A percentile compares a stretch with the other conserved stretches of the same genome.
These are phyloP conservation scores for Nannizzia gypsea DNA, from an alignment of 2,329 filamentous ascomycete species.

Conservation along the genomic window DNA sequence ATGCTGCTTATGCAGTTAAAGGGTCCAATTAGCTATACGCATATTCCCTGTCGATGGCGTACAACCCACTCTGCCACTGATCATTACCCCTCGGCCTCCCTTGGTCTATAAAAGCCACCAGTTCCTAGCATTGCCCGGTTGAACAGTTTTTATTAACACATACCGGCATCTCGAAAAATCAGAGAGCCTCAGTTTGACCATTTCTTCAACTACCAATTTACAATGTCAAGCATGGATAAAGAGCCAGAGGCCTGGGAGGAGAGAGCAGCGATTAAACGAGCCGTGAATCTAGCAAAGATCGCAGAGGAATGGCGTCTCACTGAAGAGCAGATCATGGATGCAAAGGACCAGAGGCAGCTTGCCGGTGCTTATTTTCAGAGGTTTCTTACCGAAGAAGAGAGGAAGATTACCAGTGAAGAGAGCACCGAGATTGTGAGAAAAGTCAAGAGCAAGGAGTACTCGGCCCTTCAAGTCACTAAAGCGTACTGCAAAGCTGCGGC, in stretches of 20 bases:
- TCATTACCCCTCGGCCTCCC: not conserved
- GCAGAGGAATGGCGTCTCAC: slow-evolving; percentile 10
- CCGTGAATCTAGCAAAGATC: slow-evolving; percentile 4
- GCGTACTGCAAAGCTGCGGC: slow-evolving; percentile 11
- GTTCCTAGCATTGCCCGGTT: not conserved
- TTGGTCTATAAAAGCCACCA: not conserved
- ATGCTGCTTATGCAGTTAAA: too few relatives aligned
- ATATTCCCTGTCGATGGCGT: too few relatives aligned
- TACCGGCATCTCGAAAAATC: not conserved
- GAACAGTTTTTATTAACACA: not conserved
- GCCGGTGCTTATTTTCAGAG: slow-evolving; percentile 10
- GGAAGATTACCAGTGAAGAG: slow-evolving; percentile 6
- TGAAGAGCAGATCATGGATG: slow-evolving; percentile 3
- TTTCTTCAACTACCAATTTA: not conserved
- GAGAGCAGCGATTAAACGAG: slow-evolving; percentile 7
- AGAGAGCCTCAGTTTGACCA: not conserved
- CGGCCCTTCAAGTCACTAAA: slow-evolving; percentile 6
- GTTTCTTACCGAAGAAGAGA: slow-evolving; percentile 6
- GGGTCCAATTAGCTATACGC: too few relatives aligned
- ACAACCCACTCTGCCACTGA: too few relatives aligned
- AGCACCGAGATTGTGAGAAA: slow-evolving; percentile 5
- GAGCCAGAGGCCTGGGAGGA: slow-evolving; percentile 1
- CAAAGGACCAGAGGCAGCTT: slow-evolving; percentile 5
- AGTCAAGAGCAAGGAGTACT: slow-evolving; percentile 9
- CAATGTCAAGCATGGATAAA: not conserved